Evolutionary conservation across 192 early-diverging fungal species (phyloP), one percentile per base, ranked within the genome.

Genomic region (Backusella mclennaniae): DNA sequence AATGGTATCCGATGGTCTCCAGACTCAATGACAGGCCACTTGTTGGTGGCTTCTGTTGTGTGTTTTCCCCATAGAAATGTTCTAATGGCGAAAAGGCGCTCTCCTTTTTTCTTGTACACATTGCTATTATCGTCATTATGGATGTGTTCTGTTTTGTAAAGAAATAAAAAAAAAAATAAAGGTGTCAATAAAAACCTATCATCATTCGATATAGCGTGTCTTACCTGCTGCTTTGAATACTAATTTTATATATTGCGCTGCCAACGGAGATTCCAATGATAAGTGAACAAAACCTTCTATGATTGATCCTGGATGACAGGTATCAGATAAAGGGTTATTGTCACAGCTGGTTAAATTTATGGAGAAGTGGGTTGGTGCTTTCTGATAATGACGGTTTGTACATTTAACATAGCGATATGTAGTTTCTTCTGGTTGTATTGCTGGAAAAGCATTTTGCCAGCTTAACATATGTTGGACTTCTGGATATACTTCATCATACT

Each of bases 1-100:
- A 83, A 83, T 19, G 81, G 78, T 23, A 79, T 79, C n/a, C 23
- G 12, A 26, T 79, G 75, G 12, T 46, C 46, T 14, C 81, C 81
- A n/a, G 81, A 33, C 66, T 74, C 76, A 19, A 81, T 41, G 42
- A 69, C 35, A 14, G 73, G 75, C 79, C 79, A 80, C 15, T 44
- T 49, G 31, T 31, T 29, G 7, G 29, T 76, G 35, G 41, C 71
- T 66, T 71, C 67, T 3, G 66, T 56, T 35, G 66, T 66, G 23
- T 23, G 23, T 26, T 63, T 29, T 23, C 80, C 80, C 80, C 80
- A 81, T 12, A 81, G 35, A 35, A 74, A n/a, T 36, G 75, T 81
- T 44, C 63, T 42, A 15, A 81, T 59, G 12, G 41, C 75, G 71
- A 81, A 81, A 26, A 77, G 52, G 3, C 29, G 17, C 52, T 52